These are phyloP conservation scores for Escovopsis sp. DNA, from an alignment of 2,329 filamentous ascomycete genomes.

Conservation along the genomic window DNA sequence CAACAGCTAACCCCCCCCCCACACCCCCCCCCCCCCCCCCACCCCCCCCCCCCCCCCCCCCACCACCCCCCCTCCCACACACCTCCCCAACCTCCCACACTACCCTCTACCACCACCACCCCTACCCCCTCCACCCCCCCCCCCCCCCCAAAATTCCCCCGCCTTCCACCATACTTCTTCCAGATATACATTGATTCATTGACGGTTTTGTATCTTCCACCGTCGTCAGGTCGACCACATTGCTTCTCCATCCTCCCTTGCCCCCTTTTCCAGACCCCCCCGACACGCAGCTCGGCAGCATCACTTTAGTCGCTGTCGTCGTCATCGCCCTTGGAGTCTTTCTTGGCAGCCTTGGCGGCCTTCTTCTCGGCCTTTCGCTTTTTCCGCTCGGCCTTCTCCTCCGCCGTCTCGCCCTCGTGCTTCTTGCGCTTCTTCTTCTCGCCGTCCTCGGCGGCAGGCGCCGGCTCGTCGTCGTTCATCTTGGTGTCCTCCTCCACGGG, in stretches of 20 bases:
- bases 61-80: too few relatives aligned
- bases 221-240: neutral
- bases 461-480: constrained; percentile 21
- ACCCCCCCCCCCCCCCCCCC: constrained; percentile 2
- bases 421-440: constrained; percentile 62
- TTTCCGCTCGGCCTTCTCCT: constrained; percentile 50
- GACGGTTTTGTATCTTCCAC: neutral
- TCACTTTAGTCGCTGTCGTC: constrained; percentile 28
- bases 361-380: constrained; percentile 46
- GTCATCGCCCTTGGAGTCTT: constrained; percentile 35
- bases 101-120: too few relatives aligned
- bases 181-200: too few relatives aligned
- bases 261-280: neutral
- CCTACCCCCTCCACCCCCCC: neutral
- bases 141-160: too few relatives aligned
- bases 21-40: too few relatives aligned
- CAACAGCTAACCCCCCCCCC: constrained; percentile 4
- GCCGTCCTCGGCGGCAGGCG: constrained; percentile 31
- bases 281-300: too few relatives aligned
- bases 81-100: too few relatives aligned
- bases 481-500: constrained; percentile 21
- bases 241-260: neutral
- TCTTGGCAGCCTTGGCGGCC: constrained; percentile 41
- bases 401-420: constrained; percentile 60
- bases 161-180: constrained; percentile 1